A percentile compares a stretch with the other conserved stretches of the same genome.
Evolutionary conservation across 2,329 filamentous ascomycete genomes (phyloP).

Genomic region (Neonectria sp.): DNA sequence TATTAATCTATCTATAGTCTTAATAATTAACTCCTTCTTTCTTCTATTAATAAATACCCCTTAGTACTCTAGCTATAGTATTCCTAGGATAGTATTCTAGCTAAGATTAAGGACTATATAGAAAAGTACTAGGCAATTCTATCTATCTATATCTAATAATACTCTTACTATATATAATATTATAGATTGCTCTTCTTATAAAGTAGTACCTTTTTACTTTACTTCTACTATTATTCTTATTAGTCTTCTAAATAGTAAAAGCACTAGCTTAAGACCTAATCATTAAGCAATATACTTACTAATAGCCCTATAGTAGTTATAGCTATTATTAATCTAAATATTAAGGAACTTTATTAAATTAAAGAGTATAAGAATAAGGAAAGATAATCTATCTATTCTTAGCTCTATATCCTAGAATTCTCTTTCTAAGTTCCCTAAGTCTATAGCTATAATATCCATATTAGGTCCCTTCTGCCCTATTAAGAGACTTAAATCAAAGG

Average conservation of each 20-base stretch:
- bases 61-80: background rate
- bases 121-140: background rate
- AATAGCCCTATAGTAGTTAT: background rate
- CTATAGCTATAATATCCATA: no score
- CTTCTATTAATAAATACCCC: background rate
- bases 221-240: background rate
- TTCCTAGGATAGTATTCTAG: background rate
- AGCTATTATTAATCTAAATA: background rate
- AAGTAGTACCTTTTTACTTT: background rate
- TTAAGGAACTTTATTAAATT: background rate
- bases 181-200: background rate
- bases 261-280: background rate
- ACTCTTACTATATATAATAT: background rate
- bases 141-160: background rate
- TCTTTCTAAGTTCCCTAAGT: no score
- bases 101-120: background rate
- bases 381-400: background rate
- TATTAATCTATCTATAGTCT: background rate
- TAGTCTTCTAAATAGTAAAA: background rate
- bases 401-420: background rate
- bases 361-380: background rate
- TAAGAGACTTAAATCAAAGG: no score
- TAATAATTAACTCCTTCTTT: background rate
- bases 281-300: background rate
- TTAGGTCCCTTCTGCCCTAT: no score